These are phyloP conservation scores for Zalaria sp. DNA, from an alignment of 2,329 filamentous ascomycete species.

Conservation along the genomic window DNA sequence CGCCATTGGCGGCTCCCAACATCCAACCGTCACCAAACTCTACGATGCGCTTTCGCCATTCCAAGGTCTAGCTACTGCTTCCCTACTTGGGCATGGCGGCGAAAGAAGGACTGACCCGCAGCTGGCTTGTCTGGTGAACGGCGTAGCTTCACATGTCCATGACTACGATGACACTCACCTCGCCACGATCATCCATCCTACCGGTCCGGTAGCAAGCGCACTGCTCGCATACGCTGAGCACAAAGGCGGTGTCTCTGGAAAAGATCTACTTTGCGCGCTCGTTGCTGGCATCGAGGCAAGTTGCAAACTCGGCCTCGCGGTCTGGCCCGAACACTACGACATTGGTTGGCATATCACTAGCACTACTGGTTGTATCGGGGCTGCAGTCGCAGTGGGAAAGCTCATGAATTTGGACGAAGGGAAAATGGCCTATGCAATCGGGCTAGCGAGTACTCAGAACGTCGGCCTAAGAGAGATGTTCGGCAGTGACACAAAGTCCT, in stretches of 20 bases:
- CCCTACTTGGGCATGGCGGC: constrained; percentile 21
- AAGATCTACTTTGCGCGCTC: constrained; percentile 37
- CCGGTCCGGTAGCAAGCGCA: constrained; percentile 36
- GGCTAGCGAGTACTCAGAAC: constrained; percentile 39
- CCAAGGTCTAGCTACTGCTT: constrained; percentile 22
- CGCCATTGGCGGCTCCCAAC: constrained; percentile 35
- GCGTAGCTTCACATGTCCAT: constrained; percentile 41
- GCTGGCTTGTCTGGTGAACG: constrained; percentile 38
- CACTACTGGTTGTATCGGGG: constrained; percentile 37
- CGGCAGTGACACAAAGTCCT: constrained; percentile 41
- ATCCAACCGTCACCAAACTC: constrained; percentile 29
- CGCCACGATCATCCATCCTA: constrained; percentile 41
- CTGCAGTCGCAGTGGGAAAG: constrained; percentile 37
- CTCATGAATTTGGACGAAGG: constrained; percentile 25
- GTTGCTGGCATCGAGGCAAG: constrained; percentile 38
- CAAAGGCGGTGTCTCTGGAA: constrained; percentile 24
- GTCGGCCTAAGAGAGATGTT: constrained; percentile 41
- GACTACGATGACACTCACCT: constrained; percentile 45
- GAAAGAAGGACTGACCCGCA: constrained; percentile 26
- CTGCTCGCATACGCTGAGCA: constrained; percentile 34
- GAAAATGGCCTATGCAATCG: constrained; percentile 36
- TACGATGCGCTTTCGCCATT: constrained; percentile 22
- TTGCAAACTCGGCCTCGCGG: constrained; percentile 37
- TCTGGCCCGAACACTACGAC: constrained; percentile 42
- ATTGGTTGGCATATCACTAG: constrained; percentile 43